phyloP scores from a whole-genome alignment of 768 basidiomycete genomes.

The Filobasidium wieringae region DNA sequence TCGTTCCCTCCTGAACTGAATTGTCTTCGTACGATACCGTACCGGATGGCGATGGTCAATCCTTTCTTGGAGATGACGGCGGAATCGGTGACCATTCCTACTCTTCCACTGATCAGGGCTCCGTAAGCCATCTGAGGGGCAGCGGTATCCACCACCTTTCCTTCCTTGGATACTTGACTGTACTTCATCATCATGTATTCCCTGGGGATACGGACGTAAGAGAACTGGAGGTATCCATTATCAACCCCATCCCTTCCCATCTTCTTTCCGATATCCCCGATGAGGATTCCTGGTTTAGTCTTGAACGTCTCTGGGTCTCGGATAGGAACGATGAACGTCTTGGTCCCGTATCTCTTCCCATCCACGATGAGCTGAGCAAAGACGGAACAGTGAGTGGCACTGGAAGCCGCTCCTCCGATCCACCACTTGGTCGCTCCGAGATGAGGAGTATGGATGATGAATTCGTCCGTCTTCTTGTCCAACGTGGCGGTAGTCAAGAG shows the following conservation, averaged over 20 bases:
- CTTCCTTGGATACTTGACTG: constrained; percentile 39
- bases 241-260: constrained; percentile 42
- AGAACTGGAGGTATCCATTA: constrained; percentile 25
- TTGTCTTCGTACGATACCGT: constrained; percentile 41
- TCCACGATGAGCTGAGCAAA: constrained; percentile 42
- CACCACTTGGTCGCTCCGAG: constrained; percentile 43
- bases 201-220: constrained; percentile 41
- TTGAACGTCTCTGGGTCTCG: constrained; percentile 39
- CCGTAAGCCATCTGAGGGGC: constrained; percentile 42
- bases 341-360: constrained; percentile 40
- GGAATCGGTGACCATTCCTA: constrained; percentile 38
- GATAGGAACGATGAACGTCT: constrained; percentile 42
- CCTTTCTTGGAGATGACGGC: constrained; percentile 41
- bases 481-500: constrained; percentile 43
- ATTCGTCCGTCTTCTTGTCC: constrained; percentile 39
- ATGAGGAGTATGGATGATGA: constrained; percentile 42
- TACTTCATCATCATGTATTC: constrained; percentile 44
- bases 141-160: constrained; percentile 32
- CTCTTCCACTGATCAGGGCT: constrained; percentile 39
- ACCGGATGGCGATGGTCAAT: constrained; percentile 40
- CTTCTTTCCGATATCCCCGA: constrained; percentile 43
- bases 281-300: constrained; percentile 40
- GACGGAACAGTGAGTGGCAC: constrained; percentile 41
- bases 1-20: constrained; percentile 39
- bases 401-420: constrained; percentile 41